phyloP scores from a whole-genome alignment of 1,284 basidiomycete genomes.

The Puccinia horiana region DNA sequence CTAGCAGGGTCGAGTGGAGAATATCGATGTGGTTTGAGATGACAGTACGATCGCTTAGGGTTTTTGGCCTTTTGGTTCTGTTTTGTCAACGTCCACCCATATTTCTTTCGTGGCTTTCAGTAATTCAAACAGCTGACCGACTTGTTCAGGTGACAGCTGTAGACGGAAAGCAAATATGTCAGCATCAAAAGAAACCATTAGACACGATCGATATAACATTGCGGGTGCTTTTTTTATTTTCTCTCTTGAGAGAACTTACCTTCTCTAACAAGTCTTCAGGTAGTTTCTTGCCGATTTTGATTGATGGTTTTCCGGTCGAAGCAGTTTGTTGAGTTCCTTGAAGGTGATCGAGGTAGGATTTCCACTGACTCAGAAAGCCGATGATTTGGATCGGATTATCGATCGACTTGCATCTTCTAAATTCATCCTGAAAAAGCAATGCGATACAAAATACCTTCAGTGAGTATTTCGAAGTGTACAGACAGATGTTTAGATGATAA shows the following conservation, averaged over 20 bases:
- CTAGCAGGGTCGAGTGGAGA: too few relatives aligned
- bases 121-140: constrained; percentile 58
- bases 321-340: constrained; percentile 50
- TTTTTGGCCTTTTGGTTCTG: background rate
- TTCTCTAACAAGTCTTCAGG: constrained; percentile 52
- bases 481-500: background rate
- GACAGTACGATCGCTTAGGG: background rate
- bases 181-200: background rate
- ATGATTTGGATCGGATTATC: constrained; percentile 58
- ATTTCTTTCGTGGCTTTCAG: constrained; percentile 49
- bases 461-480: background rate
- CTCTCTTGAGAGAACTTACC: constrained; percentile 2
- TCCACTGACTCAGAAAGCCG: constrained; percentile 58
- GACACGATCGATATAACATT: background rate
- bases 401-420: constrained; percentile 50
- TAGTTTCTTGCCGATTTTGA: constrained; percentile 52
- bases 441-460: too few relatives aligned
- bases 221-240: background rate
- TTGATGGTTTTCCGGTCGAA: background rate
- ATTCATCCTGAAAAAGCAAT: constrained; percentile 38
- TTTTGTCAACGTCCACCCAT: constrained; percentile 37
- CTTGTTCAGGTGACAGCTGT: constrained; percentile 58
- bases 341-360: constrained; percentile 57
- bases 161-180: background rate
- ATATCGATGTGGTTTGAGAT: too few relatives aligned